A percentile compares a stretch with the other conserved stretches of the same genome.
Evolutionary conservation across 345 rosid species (phyloP).

Genomic region (Citrus australasica): DNA sequence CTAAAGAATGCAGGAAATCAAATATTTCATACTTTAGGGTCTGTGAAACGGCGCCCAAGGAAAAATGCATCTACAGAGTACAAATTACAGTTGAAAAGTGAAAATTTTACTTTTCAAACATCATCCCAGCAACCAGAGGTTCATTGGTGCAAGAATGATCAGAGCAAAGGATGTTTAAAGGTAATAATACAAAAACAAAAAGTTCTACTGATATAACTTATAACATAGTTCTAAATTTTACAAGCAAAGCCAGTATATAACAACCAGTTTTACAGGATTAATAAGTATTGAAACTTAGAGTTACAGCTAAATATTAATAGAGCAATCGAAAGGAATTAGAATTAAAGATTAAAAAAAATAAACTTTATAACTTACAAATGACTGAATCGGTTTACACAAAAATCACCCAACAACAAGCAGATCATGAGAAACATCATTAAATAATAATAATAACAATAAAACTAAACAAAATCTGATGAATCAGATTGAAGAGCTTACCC

Average conservation of each 20-base stretch:
- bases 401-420: neutral
- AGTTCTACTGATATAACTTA: neutral
- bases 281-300: neutral
- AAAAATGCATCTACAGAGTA: neutral
- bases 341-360: neutral
- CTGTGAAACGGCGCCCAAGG: neutral
- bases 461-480: neutral
- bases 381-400: neutral
- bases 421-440: neutral
- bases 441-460: neutral
- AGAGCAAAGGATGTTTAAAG: neutral
- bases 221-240: neutral
- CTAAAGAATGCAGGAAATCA: neutral
- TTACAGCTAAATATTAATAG: neutral
- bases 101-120: neutral
- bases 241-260: neutral
- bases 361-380: neutral
- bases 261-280: neutral
- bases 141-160: neutral
- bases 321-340: neutral
- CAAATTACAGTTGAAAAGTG: neutral
- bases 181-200: neutral
- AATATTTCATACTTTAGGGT: neutral
- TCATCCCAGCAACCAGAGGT: neutral
- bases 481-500: slow-evolving; percentile 7